Evolutionary conservation across 768 basidiomycete genomes (phyloP).

Genomic region (Boletus subcaerulescens): DNA sequence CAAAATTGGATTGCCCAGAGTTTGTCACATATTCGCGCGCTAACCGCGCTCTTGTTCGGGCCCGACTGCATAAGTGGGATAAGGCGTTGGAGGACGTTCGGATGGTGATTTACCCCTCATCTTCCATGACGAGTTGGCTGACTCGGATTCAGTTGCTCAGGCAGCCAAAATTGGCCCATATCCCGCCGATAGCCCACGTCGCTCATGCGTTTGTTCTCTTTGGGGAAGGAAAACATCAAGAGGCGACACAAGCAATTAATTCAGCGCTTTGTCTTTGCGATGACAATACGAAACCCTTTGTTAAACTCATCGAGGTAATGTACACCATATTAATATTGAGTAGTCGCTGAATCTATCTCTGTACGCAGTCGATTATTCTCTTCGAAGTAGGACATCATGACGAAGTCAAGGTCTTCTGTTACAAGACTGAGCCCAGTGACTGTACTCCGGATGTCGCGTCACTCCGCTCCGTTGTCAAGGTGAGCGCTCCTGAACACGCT

Average conservation of each 20-base stretch:
- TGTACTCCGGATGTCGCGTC: neutral
- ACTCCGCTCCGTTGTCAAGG: neutral
- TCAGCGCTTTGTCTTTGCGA: neutral
- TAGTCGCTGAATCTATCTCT: neutral
- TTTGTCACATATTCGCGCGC: neutral
- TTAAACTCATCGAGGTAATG: constrained; percentile 4
- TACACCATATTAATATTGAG: neutral
- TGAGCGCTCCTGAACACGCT: neutral
- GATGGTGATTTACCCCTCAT: neutral
- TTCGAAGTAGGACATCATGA: neutral
- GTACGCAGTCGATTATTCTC: neutral
- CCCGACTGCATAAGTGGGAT: neutral
- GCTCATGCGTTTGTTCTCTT: neutral
- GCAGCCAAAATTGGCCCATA: neutral
- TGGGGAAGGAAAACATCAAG: neutral
- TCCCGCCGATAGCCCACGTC: neutral
- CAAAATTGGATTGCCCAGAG: neutral
- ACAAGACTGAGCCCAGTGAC: neutral
- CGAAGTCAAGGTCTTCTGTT: neutral
- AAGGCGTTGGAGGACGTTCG: constrained; percentile 1
- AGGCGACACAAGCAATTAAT: neutral
- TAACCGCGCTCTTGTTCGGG: constrained; percentile 8
- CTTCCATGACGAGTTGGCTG: neutral
- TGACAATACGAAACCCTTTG: neutral
- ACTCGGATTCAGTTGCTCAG: neutral